Base-by-base conservation (phyloP, 2,329 filamentous ascomycete genomes). In the Trichoderma pleuroti region DNA sequence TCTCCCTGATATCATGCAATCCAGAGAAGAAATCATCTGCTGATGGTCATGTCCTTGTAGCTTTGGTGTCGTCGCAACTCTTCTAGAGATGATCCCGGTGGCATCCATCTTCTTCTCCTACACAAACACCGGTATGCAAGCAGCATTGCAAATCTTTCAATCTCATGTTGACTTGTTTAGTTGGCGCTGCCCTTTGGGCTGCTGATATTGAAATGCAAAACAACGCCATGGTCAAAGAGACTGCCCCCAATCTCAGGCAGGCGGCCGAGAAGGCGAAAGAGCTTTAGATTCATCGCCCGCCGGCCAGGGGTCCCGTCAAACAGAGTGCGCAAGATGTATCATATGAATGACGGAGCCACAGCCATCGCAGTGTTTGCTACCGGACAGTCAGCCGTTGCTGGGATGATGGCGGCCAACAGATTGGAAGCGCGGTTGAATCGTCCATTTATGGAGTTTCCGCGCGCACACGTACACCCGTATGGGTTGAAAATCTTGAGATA, bases 131-230 rank as follows among this genome's bases (percentile, higher is more conserved):
- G 88, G 88, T 88, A 74, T 9, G 54, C 11, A 14, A 12, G 26
- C 36, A 28, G 12, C 24, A n/a, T n/a, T 24, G n/a, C 28, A 5
- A 34, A 4, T 24, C 26, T 5, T 36, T 52, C 36, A 12, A 3
- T 49, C 21, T 14, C 11, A 12, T n/a, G 59, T 60, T 73, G 64
- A 75, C 74, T 12, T 30, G 46, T 46, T 9, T 61, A 90, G 93
- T 97, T 71, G 95, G 94, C 9, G 95, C 94, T 68, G 95, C 95
- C 9, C 83, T 98, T n/a, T 98, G 94, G 94, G 94, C 95, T 52
- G 92, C 93, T 21, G 94, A 97, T 79, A 88, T 97, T 71, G 93
- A 97, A 80, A 79, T 81, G 32, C 84, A 85, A 75, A 82, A 83
- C 70, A 84, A 80, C 11, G 79, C 80, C 52, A 87, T 87, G 84